Evolutionary conservation across 257 asterid genomes (phyloP).

Genomic region (Cruciata laevipes): DNA sequence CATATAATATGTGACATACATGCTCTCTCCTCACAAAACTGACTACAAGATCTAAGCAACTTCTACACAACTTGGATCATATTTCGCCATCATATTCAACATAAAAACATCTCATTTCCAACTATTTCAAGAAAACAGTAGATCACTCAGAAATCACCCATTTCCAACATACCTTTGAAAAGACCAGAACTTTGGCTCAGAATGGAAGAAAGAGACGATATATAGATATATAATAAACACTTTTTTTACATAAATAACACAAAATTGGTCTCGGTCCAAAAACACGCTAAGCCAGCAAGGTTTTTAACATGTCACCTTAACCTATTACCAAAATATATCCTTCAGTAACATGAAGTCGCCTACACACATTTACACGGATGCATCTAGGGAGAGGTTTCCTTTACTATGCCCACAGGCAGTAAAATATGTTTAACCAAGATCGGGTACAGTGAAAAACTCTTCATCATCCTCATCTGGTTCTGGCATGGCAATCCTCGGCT

Average conservation of each 20-base stretch:
- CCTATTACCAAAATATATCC: neutral
- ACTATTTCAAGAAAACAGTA: neutral
- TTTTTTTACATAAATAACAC: neutral
- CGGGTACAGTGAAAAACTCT: conserved; percentile 80
- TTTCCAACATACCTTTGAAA: neutral
- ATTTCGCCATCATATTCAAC: neutral
- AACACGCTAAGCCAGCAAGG: conserved; percentile 2
- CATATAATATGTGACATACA: neutral
- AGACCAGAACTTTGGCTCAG: neutral
- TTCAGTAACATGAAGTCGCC: conserved; percentile 3
- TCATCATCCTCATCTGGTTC: conserved; percentile 70
- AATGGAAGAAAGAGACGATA: neutral
- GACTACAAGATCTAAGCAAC: neutral
- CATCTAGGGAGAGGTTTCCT: neutral
- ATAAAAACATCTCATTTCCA: neutral
- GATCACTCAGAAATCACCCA: neutral
- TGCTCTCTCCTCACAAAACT: neutral
- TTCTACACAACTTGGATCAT: neutral
- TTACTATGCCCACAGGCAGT: neutral
- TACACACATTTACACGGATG: conserved; percentile 10
- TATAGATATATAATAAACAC: neutral
- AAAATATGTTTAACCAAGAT: conserved; percentile 62
- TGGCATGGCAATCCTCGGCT: conserved; percentile 50
- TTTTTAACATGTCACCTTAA: neutral
- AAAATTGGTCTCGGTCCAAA: neutral